Percentiles rank a stretch among this genome's conserved stretches.
These are phyloP conservation scores for Phaeosphaeria sp. DNA, from an alignment of 2,329 filamentous ascomycete species.

Conservation along the genomic window DNA sequence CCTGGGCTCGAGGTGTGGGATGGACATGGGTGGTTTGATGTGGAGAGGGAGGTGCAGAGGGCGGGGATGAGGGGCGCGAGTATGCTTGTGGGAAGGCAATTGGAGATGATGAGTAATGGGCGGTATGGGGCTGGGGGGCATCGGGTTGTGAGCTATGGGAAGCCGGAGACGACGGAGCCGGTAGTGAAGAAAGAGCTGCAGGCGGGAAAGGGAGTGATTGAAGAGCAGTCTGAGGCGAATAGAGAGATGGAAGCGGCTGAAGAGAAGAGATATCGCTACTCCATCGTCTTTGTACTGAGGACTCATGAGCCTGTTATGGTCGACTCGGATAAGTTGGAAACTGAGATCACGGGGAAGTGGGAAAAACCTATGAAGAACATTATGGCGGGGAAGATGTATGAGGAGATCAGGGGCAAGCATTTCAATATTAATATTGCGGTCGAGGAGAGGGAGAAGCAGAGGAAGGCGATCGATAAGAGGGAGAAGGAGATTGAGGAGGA, in stretches of 20 bases:
- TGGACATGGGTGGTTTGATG: conserved; percentile 28
- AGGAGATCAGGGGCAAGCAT: conserved; percentile 37
- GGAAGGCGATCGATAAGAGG: conserved; percentile 12
- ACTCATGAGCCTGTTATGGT: conserved; percentile 39
- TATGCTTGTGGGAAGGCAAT: conserved; percentile 39
- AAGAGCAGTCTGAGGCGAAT: not conserved
- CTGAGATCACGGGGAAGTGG: conserved; percentile 40
- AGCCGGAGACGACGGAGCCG: not conserved
- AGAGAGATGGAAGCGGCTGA: not conserved
- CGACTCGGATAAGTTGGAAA: conserved; percentile 34
- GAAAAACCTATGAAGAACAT: conserved; percentile 25
- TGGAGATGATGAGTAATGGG: conserved; percentile 37
- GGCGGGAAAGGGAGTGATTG: too few relatives aligned
- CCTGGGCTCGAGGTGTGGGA: conserved; percentile 48
- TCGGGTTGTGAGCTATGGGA: conserved; percentile 44
- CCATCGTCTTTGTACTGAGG: conserved; percentile 47
- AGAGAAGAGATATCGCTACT: conserved; percentile 37
- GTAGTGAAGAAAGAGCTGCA: not conserved
- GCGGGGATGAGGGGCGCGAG: conserved; percentile 27
- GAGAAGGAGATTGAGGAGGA: conserved; percentile 12
- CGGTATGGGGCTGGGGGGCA: conserved; percentile 43
- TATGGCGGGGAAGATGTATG: conserved; percentile 42
- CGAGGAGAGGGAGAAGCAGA: conserved; percentile 43
- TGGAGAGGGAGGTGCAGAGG: conserved; percentile 36
- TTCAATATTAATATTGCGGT: conserved; percentile 48